Evolutionary conservation across 768 basidiomycete species (phyloP).

Genomic region (Plicaturopsis crispa): DNA sequence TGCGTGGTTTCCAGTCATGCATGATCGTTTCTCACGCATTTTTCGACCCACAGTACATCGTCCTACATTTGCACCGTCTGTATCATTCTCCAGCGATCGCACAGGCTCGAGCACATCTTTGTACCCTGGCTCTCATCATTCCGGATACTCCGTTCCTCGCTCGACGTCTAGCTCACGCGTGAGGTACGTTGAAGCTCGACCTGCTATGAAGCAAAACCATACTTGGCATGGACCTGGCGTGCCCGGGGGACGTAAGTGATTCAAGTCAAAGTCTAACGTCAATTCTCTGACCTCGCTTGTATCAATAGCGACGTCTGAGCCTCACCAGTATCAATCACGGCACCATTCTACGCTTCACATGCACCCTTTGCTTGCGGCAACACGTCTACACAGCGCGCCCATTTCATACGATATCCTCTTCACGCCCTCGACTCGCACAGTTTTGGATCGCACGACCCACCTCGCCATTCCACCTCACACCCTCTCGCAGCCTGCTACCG

Average conservation of each 20-base stretch:
- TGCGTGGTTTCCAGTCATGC: constrained; percentile 19
- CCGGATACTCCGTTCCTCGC: constrained; percentile 24
- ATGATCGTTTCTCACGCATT: constrained; percentile 6
- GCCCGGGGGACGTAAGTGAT: constrained; percentile 11
- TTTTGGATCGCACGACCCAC: constrained; percentile 48
- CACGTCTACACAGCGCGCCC: constrained; percentile 48
- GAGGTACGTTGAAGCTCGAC: constrained; percentile 30
- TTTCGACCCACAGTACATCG: not conserved
- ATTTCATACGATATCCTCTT: constrained; percentile 54
- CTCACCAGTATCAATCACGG: constrained; percentile 18
- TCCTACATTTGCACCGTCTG: constrained; percentile 16
- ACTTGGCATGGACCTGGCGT: constrained; percentile 33
- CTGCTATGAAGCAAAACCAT: constrained; percentile 38
- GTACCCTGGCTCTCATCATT: constrained; percentile 21
- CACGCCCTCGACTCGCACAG: constrained; percentile 48
- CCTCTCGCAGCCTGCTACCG: constrained; percentile 56
- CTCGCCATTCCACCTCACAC: constrained; percentile 47
- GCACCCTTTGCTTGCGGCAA: constrained; percentile 57
- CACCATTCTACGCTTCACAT: constrained; percentile 38
- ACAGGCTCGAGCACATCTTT: constrained; percentile 47
- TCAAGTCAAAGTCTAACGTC: not conserved
- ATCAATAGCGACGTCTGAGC: constrained; percentile 8
- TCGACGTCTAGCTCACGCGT: constrained; percentile 32
- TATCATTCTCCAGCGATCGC: constrained; percentile 34
- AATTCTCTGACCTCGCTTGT: not conserved